Evolutionary conservation across 805 yeast genomes (phyloP), one percentile per base, ranked within the genome.

Genomic region (Yarrowia deformans): DNA sequence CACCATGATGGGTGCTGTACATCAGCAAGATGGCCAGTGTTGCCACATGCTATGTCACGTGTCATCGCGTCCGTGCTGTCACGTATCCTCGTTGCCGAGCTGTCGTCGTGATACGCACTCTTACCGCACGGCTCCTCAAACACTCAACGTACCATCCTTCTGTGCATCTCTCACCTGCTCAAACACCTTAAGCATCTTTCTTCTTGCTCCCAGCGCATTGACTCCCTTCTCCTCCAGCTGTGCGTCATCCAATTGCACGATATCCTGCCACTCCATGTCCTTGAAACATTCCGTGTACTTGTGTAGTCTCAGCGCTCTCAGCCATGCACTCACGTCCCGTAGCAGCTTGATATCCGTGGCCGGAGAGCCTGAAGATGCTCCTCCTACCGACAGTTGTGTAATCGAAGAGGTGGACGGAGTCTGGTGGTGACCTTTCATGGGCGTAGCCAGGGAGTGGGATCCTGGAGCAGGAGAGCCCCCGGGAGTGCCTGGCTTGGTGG

Each of bases 171-270:
- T 87, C 55, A 94, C 97, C 69, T 88, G 89, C 70, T 88, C 90
- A 81, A 95, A 95, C 45, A 97, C 96, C 81, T 95, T 95, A 74
- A 95, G 81, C 77, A 95, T 84, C 80, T 95, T 95, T 69, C 98
- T 86, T 72, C 99, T 84, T 0, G 99, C 99, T 8, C 99, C 99
- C 72, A 95, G 83, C 0, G 99, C 98, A 72, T 88, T 85, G 49
- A 95, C 97, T 8, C 99, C 99, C 70, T 87, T 83, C 3, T 83
- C 83, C 72, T 89, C 92, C 74, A 95, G 82, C 70, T 87, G 85
- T 5, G 80, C 84, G 76, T 94, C 97, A 70, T 82, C 82, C 72
- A 90, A 81, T 72, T 86, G 85, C 70, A 95, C 84, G 81, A 95
- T 83, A 55, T 89, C 90, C 71, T 84, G 81, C 98, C 99, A 95